Evolutionary conservation across 176 grass and related monocot species (phyloP).

Genomic region (Eremochloa ophiuroides): DNA sequence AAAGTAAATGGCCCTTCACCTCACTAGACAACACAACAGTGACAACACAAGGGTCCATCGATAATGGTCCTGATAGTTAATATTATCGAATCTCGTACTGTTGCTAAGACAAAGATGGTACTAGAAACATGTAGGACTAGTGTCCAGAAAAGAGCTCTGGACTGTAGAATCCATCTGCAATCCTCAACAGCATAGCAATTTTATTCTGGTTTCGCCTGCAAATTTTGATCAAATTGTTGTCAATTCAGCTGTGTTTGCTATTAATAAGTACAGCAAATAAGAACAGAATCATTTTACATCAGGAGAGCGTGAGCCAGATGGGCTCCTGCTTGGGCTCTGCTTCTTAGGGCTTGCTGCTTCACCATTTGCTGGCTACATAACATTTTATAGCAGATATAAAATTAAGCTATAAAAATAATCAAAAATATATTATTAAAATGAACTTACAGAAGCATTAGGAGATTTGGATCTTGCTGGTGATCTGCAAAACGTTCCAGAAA

Average conservation of each 20-base stretch:
- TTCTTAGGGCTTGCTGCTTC: constrained; percentile 44
- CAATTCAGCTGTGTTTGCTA: neutral
- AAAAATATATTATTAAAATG: neutral
- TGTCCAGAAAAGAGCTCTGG: neutral
- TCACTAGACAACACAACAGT: neutral
- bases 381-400: constrained; percentile 18
- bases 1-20: neutral
- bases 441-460: constrained; percentile 53
- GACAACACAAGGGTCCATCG: neutral
- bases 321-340: constrained; percentile 47
- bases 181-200: neutral
- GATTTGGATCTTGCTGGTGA: constrained; percentile 73
- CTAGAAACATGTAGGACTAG: constrained; percentile 3
- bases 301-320: constrained; percentile 45
- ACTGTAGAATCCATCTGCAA: constrained; percentile 4
- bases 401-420: neutral
- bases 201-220: constrained; percentile 47
- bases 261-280: neutral
- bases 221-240: neutral
- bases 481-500: constrained; percentile 76
- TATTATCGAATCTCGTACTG: neutral
- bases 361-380: constrained; percentile 32
- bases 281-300: constrained; percentile 34
- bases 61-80: constrained; percentile 15
- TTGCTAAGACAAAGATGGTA: constrained; percentile 13